A percentile compares a stretch with the other conserved stretches of the same genome.
These are phyloP conservation scores for Cryptococcus sp. DNA, from an alignment of 1,284 basidiomycete genomes.

Conservation along the genomic window DNA sequence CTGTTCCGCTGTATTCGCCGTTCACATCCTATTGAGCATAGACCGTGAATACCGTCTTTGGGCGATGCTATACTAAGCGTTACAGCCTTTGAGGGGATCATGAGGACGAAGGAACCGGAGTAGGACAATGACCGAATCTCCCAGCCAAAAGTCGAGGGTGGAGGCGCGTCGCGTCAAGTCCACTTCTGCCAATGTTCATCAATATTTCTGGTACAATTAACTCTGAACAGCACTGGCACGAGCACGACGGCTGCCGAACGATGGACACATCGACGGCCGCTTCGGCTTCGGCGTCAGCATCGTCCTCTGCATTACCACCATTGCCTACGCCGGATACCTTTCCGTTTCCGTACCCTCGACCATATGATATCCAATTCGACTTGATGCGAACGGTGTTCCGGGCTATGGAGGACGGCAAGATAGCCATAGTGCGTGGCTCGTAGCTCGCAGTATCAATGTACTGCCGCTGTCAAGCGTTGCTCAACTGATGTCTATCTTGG, in stretches of 20 bases:
- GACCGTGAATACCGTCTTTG: too few species aligned
- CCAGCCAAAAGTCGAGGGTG: too few species aligned
- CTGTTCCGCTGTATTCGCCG: too few species aligned
- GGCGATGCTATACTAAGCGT: too few species aligned
- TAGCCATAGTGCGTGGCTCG: conserved; percentile 63
- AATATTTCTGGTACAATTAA: too few species aligned
- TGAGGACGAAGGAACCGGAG: too few species aligned
- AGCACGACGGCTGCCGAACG: background rate
- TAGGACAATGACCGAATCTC: too few species aligned
- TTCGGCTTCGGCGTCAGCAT: background rate
- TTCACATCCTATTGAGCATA: too few species aligned
- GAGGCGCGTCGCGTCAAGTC: too few species aligned
- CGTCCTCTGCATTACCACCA: conserved; percentile 1
- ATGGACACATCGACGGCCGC: background rate
- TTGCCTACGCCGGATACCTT: conserved; percentile 69
- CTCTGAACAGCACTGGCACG: too few species aligned
- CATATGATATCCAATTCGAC: conserved; percentile 84
- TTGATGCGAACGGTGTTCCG: conserved; percentile 86
- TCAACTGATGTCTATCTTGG: background rate
- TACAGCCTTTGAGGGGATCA: too few species aligned
- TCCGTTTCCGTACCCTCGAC: conserved; percentile 75
- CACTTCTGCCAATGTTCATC: too few species aligned
- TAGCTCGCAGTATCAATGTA: background rate
- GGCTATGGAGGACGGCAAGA: conserved; percentile 70
- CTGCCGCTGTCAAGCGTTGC: background rate